Conservation (phyloP, 1,139 yeast species). For the Nakaseomyces bracarensis region DNA sequence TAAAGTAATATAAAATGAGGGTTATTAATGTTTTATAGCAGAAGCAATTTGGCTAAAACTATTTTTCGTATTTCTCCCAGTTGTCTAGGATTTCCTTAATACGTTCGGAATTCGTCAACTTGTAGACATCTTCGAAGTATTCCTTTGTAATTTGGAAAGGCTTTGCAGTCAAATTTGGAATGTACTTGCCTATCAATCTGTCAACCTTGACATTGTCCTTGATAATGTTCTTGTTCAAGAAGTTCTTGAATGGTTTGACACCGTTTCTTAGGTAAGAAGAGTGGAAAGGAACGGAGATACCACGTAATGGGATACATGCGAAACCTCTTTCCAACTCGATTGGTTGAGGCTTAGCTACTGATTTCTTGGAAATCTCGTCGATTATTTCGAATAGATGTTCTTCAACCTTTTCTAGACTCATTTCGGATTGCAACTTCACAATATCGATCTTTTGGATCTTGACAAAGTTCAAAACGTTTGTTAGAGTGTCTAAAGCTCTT, state of each 20-base stretch:
- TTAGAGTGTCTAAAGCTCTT: slow-evolving; percentile 85
- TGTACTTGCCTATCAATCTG: slow-evolving; percentile 85
- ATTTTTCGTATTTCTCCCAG: slow-evolving; percentile 71
- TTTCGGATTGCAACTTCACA: slow-evolving; percentile 71
- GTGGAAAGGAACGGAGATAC: slow-evolving; percentile 99
- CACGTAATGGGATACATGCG: slow-evolving; percentile 96
- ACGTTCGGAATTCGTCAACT: slow-evolving; percentile 84
- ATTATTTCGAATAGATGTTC: slow-evolving; percentile 82
- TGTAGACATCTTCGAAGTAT: slow-evolving; percentile 91
- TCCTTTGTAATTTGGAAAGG: slow-evolving; percentile 95
- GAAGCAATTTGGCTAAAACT: too few species aligned
- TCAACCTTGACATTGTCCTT: slow-evolving; percentile 93
- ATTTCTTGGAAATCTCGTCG: slow-evolving; percentile 71
- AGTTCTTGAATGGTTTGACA: slow-evolving; percentile 97
- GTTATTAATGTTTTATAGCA: too few species aligned
- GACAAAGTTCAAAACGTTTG: slow-evolving; percentile 86
- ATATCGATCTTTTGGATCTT: slow-evolving; percentile 91
- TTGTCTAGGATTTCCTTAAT: slow-evolving; percentile 82
- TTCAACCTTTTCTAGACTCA: slow-evolving; percentile 81
- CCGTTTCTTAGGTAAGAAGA: slow-evolving; percentile 95
- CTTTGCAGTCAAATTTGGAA: slow-evolving; percentile 97
- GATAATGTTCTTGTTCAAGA: slow-evolving; percentile 91
- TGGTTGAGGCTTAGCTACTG: slow-evolving; percentile 87
- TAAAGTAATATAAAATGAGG: too few species aligned
- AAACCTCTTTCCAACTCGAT: slow-evolving; percentile 95